phyloP scores from a whole-genome alignment of 2,329 filamentous ascomycete species.

The Beauveria brongniartii region DNA sequence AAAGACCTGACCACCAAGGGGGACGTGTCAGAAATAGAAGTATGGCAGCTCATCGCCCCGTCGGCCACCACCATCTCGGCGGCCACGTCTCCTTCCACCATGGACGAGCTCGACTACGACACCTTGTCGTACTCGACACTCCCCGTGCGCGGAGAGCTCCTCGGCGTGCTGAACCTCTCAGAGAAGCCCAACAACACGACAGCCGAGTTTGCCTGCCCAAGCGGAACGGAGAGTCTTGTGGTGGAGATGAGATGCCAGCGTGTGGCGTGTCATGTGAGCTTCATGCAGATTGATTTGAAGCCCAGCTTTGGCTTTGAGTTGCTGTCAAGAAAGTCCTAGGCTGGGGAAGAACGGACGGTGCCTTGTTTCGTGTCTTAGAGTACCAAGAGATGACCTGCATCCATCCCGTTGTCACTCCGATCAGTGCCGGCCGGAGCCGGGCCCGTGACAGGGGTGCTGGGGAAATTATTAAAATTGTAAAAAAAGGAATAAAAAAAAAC shows the following conservation, averaged over 20 bases:
- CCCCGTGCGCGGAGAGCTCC: conserved; percentile 7
- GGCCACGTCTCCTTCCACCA: background rate
- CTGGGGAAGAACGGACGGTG: background rate
- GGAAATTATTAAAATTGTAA: too few relatives aligned
- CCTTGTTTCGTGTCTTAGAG: too few relatives aligned
- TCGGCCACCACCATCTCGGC: background rate
- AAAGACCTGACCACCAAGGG: conserved; percentile 4
- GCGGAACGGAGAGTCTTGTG: background rate
- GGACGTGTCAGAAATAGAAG: conserved; percentile 4
- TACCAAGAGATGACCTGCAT: too few relatives aligned
- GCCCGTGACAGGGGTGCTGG: too few relatives aligned
- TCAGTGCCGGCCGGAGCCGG: too few relatives aligned
- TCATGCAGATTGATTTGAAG: conserved; percentile 3
- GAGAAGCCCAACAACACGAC: background rate
- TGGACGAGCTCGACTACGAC: conserved; percentile 7
- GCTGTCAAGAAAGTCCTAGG: background rate
- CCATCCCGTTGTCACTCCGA: too few relatives aligned
- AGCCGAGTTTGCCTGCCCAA: background rate
- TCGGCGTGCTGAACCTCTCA: conserved; percentile 1
- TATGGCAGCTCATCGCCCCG: conserved; percentile 3
- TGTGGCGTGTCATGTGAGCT: conserved; percentile 8
- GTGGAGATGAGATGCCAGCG: conserved; percentile 9
- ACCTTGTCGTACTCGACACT: conserved; percentile 6
- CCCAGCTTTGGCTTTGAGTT: conserved; percentile 9
- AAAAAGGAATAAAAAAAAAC: too few relatives aligned